These are phyloP conservation scores for Phanerochaete sordida DNA, from an alignment of 768 basidiomycete genomes.

Conservation along the genomic window DNA sequence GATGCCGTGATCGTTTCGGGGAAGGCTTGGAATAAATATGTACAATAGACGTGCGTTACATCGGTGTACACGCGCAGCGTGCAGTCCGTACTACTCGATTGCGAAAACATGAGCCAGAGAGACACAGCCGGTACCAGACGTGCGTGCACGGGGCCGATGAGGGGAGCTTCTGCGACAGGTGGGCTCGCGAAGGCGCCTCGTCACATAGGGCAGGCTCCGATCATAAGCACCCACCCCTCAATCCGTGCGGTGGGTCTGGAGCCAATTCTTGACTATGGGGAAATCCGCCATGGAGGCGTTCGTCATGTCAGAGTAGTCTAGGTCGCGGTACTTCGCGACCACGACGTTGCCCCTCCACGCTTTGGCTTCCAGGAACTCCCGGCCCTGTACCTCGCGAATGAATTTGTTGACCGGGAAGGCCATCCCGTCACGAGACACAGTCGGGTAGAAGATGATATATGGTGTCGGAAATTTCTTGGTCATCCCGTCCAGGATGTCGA, in stretches of 20 bases:
- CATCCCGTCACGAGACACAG: slow-evolving; percentile 74
- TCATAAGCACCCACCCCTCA: slow-evolving; percentile 21
- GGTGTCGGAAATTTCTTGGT: slow-evolving; percentile 73
- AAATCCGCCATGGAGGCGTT: slow-evolving; percentile 83
- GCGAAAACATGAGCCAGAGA: too few species aligned
- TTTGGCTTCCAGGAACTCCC: slow-evolving; percentile 48
- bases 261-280: slow-evolving; percentile 76
- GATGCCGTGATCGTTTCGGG: background rate
- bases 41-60: background rate
- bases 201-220: background rate
- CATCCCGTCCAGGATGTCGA: slow-evolving; percentile 79
- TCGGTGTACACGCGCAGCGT: background rate
- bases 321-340: slow-evolving; percentile 62
- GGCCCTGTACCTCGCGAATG: slow-evolving; percentile 71
- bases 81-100: too few species aligned
- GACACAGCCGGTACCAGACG: too few species aligned
- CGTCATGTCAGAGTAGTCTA: slow-evolving; percentile 49
- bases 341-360: slow-evolving; percentile 84
- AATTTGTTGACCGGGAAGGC: slow-evolving; percentile 78
- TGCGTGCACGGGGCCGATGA: background rate
- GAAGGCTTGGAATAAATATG: background rate
- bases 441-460: slow-evolving; percentile 79
- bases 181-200: too few species aligned
- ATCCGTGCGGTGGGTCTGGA: slow-evolving; percentile 62
- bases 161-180: background rate